phyloP scores from a whole-genome alignment of 2,329 filamentous ascomycete species.

The Rhynchosporium graminicola region DNA sequence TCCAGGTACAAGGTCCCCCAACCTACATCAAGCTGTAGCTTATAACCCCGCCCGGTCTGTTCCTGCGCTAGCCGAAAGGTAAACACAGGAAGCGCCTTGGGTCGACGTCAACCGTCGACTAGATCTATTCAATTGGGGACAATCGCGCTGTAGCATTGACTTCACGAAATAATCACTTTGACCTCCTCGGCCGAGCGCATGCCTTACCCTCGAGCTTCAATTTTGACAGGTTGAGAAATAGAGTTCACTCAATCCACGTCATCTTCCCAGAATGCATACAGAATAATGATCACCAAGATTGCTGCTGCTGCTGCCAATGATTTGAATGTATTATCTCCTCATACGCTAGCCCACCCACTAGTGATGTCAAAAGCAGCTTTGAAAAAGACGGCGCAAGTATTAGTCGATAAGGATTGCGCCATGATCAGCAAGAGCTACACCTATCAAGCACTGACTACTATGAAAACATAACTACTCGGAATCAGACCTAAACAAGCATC shows the following conservation, averaged over 20 bases:
- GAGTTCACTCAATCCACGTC: neutral
- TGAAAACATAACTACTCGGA: neutral
- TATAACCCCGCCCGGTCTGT: neutral
- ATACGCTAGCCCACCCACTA: neutral
- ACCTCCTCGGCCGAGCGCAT: neutral
- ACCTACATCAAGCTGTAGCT: neutral
- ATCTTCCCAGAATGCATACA: neutral
- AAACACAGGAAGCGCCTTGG: neutral
- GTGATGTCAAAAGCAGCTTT: neutral
- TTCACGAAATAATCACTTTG: neutral
- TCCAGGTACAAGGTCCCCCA: neutral
- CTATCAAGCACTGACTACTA: neutral
- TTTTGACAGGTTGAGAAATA: conserved; percentile 3
- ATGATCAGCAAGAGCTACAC: neutral
- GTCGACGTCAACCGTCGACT: too few relatives aligned
- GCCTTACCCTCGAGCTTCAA: neutral
- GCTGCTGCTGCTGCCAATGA: neutral
- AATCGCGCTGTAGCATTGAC: neutral
- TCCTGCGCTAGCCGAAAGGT: conserved; percentile 5
- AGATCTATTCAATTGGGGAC: neutral
- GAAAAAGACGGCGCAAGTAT: neutral
- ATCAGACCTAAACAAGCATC: neutral
- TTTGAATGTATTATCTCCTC: neutral
- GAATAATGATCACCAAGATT: neutral
- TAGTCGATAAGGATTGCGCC: neutral